A percentile compares a stretch with the other conserved stretches of the same genome.
These are phyloP conservation scores for Neurospora africana DNA, from an alignment of 495 filamentous ascomycete genomes.

Conservation along the genomic window DNA sequence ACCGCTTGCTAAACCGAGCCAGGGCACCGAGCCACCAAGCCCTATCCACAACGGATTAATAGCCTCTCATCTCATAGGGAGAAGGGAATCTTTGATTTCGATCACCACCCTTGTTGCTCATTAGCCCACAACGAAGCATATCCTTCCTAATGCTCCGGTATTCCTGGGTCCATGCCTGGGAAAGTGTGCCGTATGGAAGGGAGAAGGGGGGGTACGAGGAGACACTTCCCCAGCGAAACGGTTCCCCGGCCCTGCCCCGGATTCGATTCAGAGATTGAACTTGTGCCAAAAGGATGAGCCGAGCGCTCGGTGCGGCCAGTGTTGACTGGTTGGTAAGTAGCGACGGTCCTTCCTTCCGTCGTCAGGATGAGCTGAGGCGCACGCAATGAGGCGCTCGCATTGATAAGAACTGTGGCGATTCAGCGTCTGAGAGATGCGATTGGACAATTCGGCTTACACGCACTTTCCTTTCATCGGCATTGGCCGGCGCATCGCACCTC, in stretches of 20 bases:
- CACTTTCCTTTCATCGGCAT: background rate
- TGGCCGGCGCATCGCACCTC: background rate
- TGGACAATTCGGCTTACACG: background rate
- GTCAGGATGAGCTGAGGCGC: background rate
- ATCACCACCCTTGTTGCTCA: background rate
- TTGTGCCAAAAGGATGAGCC: background rate
- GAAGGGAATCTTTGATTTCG: background rate
- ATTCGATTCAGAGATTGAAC: background rate
- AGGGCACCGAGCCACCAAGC: background rate
- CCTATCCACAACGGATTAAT: background rate
- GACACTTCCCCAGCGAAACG: background rate
- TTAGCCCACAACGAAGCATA: background rate
- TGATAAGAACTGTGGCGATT: background rate
- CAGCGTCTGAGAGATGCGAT: background rate
- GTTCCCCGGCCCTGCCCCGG: background rate
- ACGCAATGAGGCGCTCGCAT: background rate
- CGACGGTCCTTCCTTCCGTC: background rate
- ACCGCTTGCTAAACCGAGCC: background rate
- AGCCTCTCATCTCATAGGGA: too few relatives aligned
- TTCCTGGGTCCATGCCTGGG: background rate
- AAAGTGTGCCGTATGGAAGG: background rate
- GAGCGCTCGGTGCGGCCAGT: background rate
- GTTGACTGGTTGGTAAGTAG: background rate
- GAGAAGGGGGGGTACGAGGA: background rate
- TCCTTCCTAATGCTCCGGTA: background rate